Evolutionary conservation across 129 eudicot genomes (phyloP), one percentile per base, ranked within the genome.

Genomic region (Glebionis coronaria): DNA sequence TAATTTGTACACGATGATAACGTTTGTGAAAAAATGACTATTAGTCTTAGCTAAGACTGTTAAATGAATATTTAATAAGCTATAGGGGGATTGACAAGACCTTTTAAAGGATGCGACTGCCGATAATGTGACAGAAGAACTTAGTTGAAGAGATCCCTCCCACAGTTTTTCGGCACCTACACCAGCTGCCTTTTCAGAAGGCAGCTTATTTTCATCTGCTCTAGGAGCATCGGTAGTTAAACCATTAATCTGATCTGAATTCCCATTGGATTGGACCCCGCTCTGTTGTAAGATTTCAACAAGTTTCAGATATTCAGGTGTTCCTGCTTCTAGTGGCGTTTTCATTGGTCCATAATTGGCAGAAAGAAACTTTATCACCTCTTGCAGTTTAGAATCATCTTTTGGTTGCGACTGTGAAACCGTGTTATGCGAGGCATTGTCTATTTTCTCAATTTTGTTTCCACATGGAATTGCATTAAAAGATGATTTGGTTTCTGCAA

Each of bases 121-220:
- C n/a, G 91, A 78, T 74, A 79, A 78, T 16, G 79, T 77, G 47
- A 80, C 86, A 0, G 88, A 71, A 61, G 88, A 78, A 80, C 82
- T 82, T 56, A 88, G 80, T 70, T 85, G 96, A 76, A 88, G 81
- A 65, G 88, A 76, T 66, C 96, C 96, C 45, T 82, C 83, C 96
- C 96, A 88, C 66, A 88, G 73, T 75, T 80, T 76, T 67, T 82
- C 85, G 49, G 70, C 58, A 67, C 61, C 60, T 49, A 64, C 52
- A 56, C 65, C 63, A 38, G 69, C 49, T 62, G 44, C 38, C 27
- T 52, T 76, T 79, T 70, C 82, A 44, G 67, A 58, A 42, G 71
- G 46, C 44, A 16, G 49, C 47, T 52, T 77, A 61, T 62, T 67
- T 19, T 78, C 80, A 35, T 78, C 75, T 52, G 12, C 53, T 50